Evolutionary conservation across 2,329 filamentous ascomycete species (phyloP), one percentile per base, ranked within the genome.

Genomic region (Sordariomycetes sp.): DNA sequence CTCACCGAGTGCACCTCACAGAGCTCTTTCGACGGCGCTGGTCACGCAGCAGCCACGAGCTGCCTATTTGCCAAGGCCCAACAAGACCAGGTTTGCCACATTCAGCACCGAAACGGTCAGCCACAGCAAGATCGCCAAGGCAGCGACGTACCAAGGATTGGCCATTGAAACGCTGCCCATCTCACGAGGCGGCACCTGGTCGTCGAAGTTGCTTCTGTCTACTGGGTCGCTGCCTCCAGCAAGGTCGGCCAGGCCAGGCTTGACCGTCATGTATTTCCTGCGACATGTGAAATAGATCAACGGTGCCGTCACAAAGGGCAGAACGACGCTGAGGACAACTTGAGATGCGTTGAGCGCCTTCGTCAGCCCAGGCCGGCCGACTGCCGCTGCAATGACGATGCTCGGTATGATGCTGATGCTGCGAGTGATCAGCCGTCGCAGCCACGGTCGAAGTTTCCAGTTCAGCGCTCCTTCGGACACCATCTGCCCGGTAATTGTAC

Each of bases 401-500:
- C 75, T 80, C 0, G 86, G 86, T 2, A 79, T 79, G 53, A 94
- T 87, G 48, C 81, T 86, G 52, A 94, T 84, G 32, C 71, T 75
- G 18, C 86, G 73, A 0, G 86, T 93, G 32, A 90, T 57, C 4
- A 93, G 68, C 9, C 86, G 72, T 3, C 86, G 79, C 8, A 88
- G 48, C 86, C 86, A 94, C 0, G 86, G 16, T n/a, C n/a, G n/a
- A n/a, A n/a, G n/a, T n/a, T n/a, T n/a, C n/a, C n/a, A n/a, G n/a
- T n/a, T n/a, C n/a, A n/a, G n/a, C n/a, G n/a, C n/a, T n/a, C n/a
- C n/a, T n/a, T n/a, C n/a, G n/a, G n/a, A n/a, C n/a, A 94, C 81
- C 79, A 94, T 92, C 54, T 94, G 86, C 0, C 86, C 86, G 0
- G 86, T 75, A 45, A 94, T 92, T 2, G 87, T 94, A 60, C 86